Percentiles rank a stretch among this genome's conserved stretches.
Evolutionary conservation across 2,329 filamentous ascomycete species (phyloP).

Genomic region (Verticillium longisporum): DNA sequence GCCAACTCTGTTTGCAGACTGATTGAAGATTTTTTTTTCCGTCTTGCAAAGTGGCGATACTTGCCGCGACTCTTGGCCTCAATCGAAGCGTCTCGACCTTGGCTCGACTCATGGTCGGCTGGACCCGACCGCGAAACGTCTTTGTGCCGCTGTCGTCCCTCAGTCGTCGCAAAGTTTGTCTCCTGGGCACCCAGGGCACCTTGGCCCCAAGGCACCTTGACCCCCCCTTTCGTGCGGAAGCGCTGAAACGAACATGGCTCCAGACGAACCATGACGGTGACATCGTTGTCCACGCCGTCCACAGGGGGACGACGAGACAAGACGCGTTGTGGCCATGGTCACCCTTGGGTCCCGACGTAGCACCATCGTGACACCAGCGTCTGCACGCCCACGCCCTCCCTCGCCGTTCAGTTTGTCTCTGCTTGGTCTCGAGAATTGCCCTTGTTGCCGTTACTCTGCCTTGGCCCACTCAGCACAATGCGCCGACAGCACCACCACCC

Average conservation of each 20-base stretch:
- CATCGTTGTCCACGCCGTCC: neutral
- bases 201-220: neutral
- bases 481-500: neutral
- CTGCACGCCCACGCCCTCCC: neutral
- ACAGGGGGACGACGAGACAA: neutral
- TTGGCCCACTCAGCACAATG: neutral
- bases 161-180: neutral
- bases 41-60: neutral
- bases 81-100: neutral
- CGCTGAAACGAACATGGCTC: neutral
- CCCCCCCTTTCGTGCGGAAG: neutral
- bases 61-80: neutral
- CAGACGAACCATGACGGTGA: neutral
- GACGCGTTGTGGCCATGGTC: neutral
- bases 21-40: neutral
- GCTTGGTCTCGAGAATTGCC: neutral
- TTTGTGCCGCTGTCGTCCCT: neutral
- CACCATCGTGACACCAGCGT: neutral
- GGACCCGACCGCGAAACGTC: neutral
- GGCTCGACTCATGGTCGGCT: neutral
- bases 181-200: too few relatives aligned
- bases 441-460: neutral
- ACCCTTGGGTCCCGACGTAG: neutral
- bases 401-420: neutral
- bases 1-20: neutral